Conservation (phyloP, 768 basidiomycete species). For the Kondoa subrosea region DNA sequence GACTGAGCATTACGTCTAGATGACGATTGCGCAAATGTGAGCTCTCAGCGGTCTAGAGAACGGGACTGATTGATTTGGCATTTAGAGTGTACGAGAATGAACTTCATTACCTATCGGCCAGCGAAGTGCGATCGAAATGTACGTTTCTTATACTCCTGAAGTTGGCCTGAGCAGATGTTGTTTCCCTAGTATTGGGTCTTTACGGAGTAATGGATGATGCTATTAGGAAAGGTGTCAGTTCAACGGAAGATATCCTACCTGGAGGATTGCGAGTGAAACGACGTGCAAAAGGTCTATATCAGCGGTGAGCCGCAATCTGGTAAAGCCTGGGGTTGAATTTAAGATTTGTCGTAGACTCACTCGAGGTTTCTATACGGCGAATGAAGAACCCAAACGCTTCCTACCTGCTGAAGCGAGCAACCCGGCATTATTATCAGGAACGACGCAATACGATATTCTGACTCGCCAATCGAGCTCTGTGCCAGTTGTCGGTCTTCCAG, state of each 20-base stretch:
- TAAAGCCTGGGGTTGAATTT: too few relatives aligned
- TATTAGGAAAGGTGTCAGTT: conserved; percentile 66
- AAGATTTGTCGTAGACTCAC: conserved; percentile 12
- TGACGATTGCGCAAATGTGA: conserved; percentile 68
- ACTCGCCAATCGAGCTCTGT: neutral
- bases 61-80: neutral
- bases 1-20: conserved; percentile 39
- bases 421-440: neutral
- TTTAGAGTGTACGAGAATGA: conserved; percentile 73
- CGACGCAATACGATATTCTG: neutral
- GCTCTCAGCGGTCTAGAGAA: neutral
- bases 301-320: conserved; percentile 39
- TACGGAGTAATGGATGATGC: conserved; percentile 68
- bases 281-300: conserved; percentile 74
- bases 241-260: conserved; percentile 60
- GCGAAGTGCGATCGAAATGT: conserved; percentile 19
- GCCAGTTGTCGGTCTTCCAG: conserved; percentile 4
- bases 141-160: conserved; percentile 14
- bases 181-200: neutral
- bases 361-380: conserved; percentile 23
- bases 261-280: conserved; percentile 64
- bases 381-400: neutral
- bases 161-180: neutral
- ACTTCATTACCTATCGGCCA: conserved; percentile 20
- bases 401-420: too few relatives aligned